Percentiles rank a stretch among this genome's conserved stretches.
Conservation (phyloP, 495 filamentous ascomycete genomes). For the Xylaria acuta region DNA sequence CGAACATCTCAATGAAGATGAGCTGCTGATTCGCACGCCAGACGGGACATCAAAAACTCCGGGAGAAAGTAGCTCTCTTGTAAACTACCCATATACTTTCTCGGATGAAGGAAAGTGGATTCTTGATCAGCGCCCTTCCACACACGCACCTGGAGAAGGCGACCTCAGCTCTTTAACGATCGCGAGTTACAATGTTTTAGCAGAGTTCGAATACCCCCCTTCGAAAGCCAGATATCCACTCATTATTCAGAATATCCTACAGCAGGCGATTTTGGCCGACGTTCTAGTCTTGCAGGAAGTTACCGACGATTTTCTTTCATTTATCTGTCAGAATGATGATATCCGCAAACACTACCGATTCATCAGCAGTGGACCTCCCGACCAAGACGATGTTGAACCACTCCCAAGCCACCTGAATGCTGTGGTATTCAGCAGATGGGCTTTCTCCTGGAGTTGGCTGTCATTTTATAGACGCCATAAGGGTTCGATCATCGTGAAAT, state of each 20-base stretch:
- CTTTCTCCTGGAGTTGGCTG: slow-evolving; percentile 58
- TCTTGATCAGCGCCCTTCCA: background rate
- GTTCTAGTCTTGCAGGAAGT: slow-evolving; percentile 65
- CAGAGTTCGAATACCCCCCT: slow-evolving; percentile 57
- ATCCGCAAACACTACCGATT: slow-evolving; percentile 58
- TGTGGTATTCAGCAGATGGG: slow-evolving; percentile 56
- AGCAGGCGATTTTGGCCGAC: slow-evolving; percentile 44
- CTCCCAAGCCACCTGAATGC: slow-evolving; percentile 61
- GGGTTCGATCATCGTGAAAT: slow-evolving; percentile 52
- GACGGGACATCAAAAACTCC: background rate
- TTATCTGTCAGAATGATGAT: slow-evolving; percentile 50
- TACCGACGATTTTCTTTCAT: slow-evolving; percentile 61
- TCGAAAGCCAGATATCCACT: slow-evolving; percentile 56
- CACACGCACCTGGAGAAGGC: slow-evolving; percentile 1
- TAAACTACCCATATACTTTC: slow-evolving; percentile 30
- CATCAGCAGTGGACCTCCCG: slow-evolving; percentile 56
- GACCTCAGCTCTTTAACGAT: slow-evolving; percentile 42
- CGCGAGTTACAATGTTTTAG: slow-evolving; percentile 63
- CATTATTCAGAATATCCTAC: slow-evolving; percentile 52
- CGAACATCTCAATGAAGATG: background rate
- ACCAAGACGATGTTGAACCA: slow-evolving; percentile 52
- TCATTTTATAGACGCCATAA: slow-evolving; percentile 57
- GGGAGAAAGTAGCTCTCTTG: background rate
- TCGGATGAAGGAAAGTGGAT: slow-evolving; percentile 29
- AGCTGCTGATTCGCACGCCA: background rate